Evolutionary conservation across 225 moss, liverwort and hornwort genomes (phyloP), one percentile per base, ranked within the genome.

Genomic region (Bryoerythrophyllum caledonicum): DNA sequence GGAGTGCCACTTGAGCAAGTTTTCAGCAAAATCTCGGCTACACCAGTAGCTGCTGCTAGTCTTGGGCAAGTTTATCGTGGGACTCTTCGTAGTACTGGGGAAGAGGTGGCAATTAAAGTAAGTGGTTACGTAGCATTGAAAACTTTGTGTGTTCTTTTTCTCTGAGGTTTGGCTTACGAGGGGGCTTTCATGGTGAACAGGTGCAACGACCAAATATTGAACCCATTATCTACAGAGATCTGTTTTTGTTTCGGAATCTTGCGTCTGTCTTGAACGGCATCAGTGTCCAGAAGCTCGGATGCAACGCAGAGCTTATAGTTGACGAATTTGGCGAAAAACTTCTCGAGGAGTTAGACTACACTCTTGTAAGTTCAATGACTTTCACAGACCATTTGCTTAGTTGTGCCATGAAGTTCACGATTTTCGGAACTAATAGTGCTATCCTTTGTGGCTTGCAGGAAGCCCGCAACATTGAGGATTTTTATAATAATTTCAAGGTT

Each of bases 261-360:
- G 99, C 99, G 32, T 95, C 99, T 20, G 73, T 99, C 21, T 80
- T 99, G 78, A 99, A 99, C 82, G 73, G 81, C 41, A 75, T 90
- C 83, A 93, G 95, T 87, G 63, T 93, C 32, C 55, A 89, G 85
- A 99, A 95, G 72, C 80, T 99, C 37, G 99, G 99, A 68, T 99
- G 99, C 73, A 91, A 95, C 37, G 75, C 89, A 48, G 93, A 99
- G 76, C 87, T 99, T 57, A 95, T 99, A 76, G 99, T 99, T 30
- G 99, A 95, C 38, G 99, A 99, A 80, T 99, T 99, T 76, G 99
- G 99, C 30, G 94, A 99, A 82, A 99, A 99, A 68, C 95, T 99
- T 41, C 87, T 99, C 43, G 99, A 99, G 84, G 99, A 95, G 70
- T 81, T 99, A 58, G 95, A 99, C 74, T 99, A 95, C 72, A 79